A percentile compares a stretch with the other conserved stretches of the same genome.
phyloP scores from a whole-genome alignment of 2,329 filamentous ascomycete genomes.

The Hansfordia pulvinata region DNA sequence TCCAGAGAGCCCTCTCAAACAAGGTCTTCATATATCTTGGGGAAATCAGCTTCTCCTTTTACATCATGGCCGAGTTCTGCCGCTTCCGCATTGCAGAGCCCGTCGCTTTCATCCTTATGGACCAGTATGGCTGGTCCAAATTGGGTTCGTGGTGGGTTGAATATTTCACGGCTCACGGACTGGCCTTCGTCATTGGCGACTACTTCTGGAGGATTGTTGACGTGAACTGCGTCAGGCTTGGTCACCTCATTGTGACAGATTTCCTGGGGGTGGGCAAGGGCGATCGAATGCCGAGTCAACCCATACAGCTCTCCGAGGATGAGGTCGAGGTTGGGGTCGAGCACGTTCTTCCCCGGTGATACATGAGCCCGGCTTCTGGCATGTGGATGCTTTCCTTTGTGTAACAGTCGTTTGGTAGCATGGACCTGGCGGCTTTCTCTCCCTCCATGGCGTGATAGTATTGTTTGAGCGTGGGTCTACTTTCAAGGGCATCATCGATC shows the following conservation, averaged over 20 bases:
- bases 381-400: too few species aligned
- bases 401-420: too few species aligned
- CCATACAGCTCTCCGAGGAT: too few species aligned
- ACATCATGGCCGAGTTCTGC: neutral
- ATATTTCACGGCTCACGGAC: neutral
- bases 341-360: too few species aligned
- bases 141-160: neutral
- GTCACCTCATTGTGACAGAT: neutral
- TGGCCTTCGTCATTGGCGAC: neutral
- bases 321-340: too few species aligned
- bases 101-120: neutral
- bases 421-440: too few species aligned
- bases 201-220: conserved; percentile 1
- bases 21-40: neutral
- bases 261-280: conserved; percentile 1
- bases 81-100: neutral
- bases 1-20: neutral
- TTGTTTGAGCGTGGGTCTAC: too few species aligned
- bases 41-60: conserved; percentile 1
- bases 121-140: neutral
- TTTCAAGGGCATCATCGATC: too few species aligned
- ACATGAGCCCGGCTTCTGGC: too few species aligned
- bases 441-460: too few species aligned
- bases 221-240: neutral
- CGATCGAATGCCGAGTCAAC: too few species aligned